A percentile compares a stretch with the other conserved stretches of the same genome.
These are phyloP conservation scores for Eucalyptus urophylla DNA, from an alignment of 345 rosid species.

Conservation along the genomic window DNA sequence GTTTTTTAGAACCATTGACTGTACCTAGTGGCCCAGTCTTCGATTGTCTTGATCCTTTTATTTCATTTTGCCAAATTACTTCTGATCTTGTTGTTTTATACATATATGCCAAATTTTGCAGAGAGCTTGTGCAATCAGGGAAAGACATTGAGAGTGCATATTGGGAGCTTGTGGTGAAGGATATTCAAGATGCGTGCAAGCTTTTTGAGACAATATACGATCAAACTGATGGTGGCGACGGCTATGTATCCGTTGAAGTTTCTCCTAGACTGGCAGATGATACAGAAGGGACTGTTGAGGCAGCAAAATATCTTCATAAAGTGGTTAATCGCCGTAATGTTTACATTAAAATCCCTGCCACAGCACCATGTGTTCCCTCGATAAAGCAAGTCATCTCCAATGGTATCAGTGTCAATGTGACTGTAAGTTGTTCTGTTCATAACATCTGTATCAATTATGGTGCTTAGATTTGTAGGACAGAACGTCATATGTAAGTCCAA, in stretches of 20 bases:
- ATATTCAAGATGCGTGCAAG: constrained; percentile 95
- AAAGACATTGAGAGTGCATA: constrained; percentile 82
- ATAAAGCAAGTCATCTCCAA: constrained; percentile 84
- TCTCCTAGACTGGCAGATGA: constrained; percentile 95
- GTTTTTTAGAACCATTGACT: neutral
- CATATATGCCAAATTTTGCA: constrained; percentile 5
- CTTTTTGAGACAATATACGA: constrained; percentile 93
- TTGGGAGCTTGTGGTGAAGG: constrained; percentile 98
- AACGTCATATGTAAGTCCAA: neutral
- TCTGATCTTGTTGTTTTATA: neutral
- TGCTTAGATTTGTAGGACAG: neutral
- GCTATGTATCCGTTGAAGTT: constrained; percentile 97
- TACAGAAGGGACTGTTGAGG: constrained; percentile 76
- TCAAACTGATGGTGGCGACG: constrained; percentile 85
- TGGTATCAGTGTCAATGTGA: constrained; percentile 92
- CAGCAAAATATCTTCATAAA: constrained; percentile 82
- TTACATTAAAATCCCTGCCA: constrained; percentile 96
- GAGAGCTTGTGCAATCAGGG: constrained; percentile 87
- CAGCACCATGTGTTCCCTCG: constrained; percentile 80
- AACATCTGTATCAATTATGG: neutral
- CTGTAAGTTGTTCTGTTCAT: constrained; percentile 34
- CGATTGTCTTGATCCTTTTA: neutral
- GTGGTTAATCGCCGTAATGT: constrained; percentile 79
- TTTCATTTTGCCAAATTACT: neutral
- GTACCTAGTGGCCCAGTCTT: neutral